Base-by-base conservation (phyloP, 495 filamentous ascomycete genomes). In the Neurospora cerealis region DNA sequence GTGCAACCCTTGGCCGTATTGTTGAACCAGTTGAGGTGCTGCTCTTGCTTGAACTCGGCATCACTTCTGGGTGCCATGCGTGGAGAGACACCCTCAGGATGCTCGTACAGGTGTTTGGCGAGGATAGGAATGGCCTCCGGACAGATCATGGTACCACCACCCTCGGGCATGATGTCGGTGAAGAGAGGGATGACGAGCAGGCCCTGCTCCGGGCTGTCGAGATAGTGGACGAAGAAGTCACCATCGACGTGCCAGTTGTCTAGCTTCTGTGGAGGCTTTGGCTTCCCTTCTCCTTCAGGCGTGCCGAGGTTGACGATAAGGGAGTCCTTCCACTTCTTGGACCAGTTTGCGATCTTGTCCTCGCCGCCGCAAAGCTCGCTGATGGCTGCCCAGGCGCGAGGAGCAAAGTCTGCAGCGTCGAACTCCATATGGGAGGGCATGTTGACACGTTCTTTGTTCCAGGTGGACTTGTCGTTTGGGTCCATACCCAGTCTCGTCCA, bases 241-340 rank as follows among this genome's bases (percentile, higher is more conserved):
- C 91, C 91, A 80, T 93, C 91, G 32, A 92, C 90, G 79, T 94
- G 92, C 91, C 91, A 94, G 9, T 83, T 84, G 28, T 80, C 74
- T n/a, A 93, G 81, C 8, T 88, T 85, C 40, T 83, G 74, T 69
- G 88, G 83, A 72, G 79, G 77, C 38, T 85, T 81, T 42, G 86
- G 78, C 42, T 86, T 85, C 6, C 86, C 85, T 73, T 88, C 87
- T 66, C 79, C 80, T 66, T 89, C 84, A 0, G 85, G 79, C 8
- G 86, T 89, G 32, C 92, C 91, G 19, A 94, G 84, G 81, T 93
- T 94, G 36, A 93, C 90, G 73, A 93, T 93, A 39, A 93, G 84
- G 17, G 86, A 86, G 82, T 94, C 92, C 42, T 85, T 85, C 92
- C 91, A 93, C 5, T 80, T 75, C 4, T 83, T 84, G 48, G 84